phyloP scores from a whole-genome alignment of 78 protist genomes.

The Thecamonas trahens region DNA sequence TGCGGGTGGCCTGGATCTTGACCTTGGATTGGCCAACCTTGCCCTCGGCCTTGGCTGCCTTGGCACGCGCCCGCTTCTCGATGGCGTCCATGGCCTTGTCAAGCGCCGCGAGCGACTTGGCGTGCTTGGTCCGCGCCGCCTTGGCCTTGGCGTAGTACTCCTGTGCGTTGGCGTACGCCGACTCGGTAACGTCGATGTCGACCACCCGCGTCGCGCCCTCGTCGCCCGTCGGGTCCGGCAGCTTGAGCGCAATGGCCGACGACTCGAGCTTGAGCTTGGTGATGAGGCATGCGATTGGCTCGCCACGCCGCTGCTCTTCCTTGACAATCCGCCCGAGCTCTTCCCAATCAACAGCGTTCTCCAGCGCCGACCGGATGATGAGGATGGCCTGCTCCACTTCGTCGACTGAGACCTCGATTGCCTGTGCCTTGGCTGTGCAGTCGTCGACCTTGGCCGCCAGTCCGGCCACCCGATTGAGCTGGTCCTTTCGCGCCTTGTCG shows the following conservation, averaged over 20 bases:
- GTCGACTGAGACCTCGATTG: not conserved
- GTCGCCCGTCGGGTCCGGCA: not conserved
- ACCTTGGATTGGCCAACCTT: conserved; percentile 7
- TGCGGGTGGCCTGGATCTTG: conserved; percentile 24
- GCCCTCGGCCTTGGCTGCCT: conserved; percentile 9
- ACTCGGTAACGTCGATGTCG: conserved; percentile 62
- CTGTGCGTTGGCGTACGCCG: conserved; percentile 85
- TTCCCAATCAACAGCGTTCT: conserved; percentile 71
- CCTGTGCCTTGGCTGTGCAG: not conserved
- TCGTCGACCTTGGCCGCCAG: not conserved
- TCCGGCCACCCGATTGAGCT: conserved; percentile 35
- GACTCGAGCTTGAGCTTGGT: conserved; percentile 7
- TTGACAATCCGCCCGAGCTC: conserved; percentile 26
- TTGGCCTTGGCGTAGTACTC: conserved; percentile 54
- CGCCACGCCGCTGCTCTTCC: conserved; percentile 9
- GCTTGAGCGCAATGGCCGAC: not conserved
- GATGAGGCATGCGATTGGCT: conserved; percentile 5
- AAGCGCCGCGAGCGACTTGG: conserved; percentile 63
- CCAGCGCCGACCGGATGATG: conserved; percentile 45
- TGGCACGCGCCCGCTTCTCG: conserved; percentile 26
- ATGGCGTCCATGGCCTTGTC: conserved; percentile 59
- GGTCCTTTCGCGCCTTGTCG: conserved; percentile 38
- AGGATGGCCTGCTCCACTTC: conserved; percentile 57
- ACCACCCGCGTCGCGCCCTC: conserved; percentile 25
- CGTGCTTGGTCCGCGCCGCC: conserved; percentile 52